A percentile compares a stretch with the other conserved stretches of the same genome.
phyloP scores from a whole-genome alignment of 2,329 filamentous ascomycete genomes.

The Trichoderma pleuroti region DNA sequence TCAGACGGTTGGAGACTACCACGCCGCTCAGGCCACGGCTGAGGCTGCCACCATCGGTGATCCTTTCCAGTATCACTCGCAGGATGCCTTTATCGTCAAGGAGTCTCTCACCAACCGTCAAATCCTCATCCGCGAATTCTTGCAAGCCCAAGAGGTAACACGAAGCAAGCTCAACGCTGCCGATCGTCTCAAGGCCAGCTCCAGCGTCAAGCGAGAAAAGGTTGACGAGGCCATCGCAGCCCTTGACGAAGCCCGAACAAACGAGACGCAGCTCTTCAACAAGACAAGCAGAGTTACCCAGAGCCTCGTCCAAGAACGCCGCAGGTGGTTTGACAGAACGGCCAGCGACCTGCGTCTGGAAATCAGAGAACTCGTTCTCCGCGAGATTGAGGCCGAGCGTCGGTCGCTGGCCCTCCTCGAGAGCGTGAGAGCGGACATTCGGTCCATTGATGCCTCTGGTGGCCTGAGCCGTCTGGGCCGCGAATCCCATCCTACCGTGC shows the following conservation, averaged over 20 bases:
- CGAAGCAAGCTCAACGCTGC: conserved; percentile 80
- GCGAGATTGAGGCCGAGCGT: conserved; percentile 92
- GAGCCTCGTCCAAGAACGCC: conserved; percentile 83
- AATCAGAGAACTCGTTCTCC: conserved; percentile 87
- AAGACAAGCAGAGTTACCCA: conserved; percentile 87
- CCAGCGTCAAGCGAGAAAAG: conserved; percentile 87
- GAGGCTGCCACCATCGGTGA: conserved; percentile 94
- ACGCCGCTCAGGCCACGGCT: conserved; percentile 92
- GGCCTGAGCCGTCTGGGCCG: conserved; percentile 86
- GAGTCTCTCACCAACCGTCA: conserved; percentile 97
- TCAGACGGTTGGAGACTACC: conserved; percentile 90
- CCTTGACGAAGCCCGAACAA: conserved; percentile 79
- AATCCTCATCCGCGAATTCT: conserved; percentile 87
- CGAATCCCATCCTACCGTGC: conserved; percentile 73
- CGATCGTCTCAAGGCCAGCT: conserved; percentile 81
- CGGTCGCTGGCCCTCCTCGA: conserved; percentile 91
- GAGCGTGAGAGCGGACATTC: conserved; percentile 86
- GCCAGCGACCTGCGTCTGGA: conserved; percentile 76
- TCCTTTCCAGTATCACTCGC: conserved; percentile 89
- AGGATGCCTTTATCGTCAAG: conserved; percentile 96
- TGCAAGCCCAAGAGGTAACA: conserved; percentile 84
- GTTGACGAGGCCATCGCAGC: conserved; percentile 95
- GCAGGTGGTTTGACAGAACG: conserved; percentile 86
- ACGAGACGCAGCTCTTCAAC: conserved; percentile 75
- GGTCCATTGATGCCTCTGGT: conserved; percentile 85